Base-by-base conservation (phyloP, 148 eudicot genomes). In the Arbutus unedo region DNA sequence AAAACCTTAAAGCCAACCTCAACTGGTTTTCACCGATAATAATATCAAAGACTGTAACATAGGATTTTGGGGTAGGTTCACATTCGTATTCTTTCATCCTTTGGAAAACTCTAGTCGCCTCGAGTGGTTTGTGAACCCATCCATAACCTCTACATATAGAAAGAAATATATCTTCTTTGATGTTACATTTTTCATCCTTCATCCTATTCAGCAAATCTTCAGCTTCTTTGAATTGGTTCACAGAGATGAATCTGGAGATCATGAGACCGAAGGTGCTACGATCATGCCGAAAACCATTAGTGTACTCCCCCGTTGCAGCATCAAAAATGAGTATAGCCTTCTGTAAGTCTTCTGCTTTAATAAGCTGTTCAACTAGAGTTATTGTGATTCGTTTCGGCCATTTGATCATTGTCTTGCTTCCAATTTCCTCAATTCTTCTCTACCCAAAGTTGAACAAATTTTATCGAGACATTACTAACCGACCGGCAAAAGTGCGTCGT, bases 81-180 rank as follows among this genome's bases (percentile, higher is more conserved):
- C 93, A 92, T 44, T 83, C 90, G 85, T 79, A 92, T 47, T 90
- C 96, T 81, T 90, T 93, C 89, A 93, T 92, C 74, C 84, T 89
- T 62, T 90, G 85, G 67, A 96, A 96, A 76, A 94, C 71, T 86
- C 96, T 83, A 83, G 93, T 76, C 5, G 89, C 96, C 44, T 96
- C 99, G 74, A 88, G 75, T 1, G 99, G 97, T 87, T 88, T 92
- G 86, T 96, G 99, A 64, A 92, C 97, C 81, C 99, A 89, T 43
- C 93, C 99, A 82, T 93, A 96, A 25, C 91, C 99, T 76, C 96
- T 85, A 88, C 91, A 94, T 43, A 94, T 87, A 8, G 91, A 88
- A 56, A 94, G 84, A 83, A 94, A 88, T 66, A 90, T 74, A 48
- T 90, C 93, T 82, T 94, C 97, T 0, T 85, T 78, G 21, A 93